A percentile compares a stretch with the other conserved stretches of the same genome.
phyloP scores from a whole-genome alignment of 1,284 basidiomycete species.

The Ceratorhiza oryzae-sativae region DNA sequence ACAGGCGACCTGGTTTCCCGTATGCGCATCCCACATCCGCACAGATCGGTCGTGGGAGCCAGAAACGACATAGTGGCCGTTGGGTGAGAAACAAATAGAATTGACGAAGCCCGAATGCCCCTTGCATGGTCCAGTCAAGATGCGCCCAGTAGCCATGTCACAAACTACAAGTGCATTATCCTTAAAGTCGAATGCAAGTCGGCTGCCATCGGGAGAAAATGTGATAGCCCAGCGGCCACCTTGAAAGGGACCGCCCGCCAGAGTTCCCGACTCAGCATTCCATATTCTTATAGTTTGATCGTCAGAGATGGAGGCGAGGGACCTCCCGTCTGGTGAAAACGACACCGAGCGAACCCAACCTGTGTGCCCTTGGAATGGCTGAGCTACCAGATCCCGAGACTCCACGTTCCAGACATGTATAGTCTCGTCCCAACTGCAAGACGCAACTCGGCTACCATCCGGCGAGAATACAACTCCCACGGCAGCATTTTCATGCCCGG shows the following conservation, averaged over 20 bases:
- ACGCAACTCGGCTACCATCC: background rate
- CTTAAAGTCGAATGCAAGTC: background rate
- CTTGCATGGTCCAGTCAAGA: background rate
- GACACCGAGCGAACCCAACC: background rate
- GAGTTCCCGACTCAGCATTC: background rate
- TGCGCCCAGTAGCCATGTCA: background rate
- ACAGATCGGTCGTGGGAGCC: conserved; percentile 23
- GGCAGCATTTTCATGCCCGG: background rate
- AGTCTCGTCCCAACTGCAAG: background rate
- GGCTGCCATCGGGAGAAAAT: background rate
- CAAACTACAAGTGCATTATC: background rate
- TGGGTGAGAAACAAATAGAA: conserved; percentile 24
- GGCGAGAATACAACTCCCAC: background rate
- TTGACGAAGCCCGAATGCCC: conserved; percentile 24
- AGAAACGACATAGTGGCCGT: conserved; percentile 41
- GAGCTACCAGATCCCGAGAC: background rate
- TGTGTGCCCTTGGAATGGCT: conserved; percentile 5
- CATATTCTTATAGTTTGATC: background rate
- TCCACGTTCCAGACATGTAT: conserved; percentile 5
- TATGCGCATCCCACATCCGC: conserved; percentile 33
- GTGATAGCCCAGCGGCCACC: background rate
- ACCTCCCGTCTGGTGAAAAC: background rate
- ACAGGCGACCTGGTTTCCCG: background rate
- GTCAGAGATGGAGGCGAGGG: background rate
- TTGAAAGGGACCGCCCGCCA: background rate